A percentile compares a stretch with the other conserved stretches of the same genome.
These are phyloP conservation scores for Mycena venus DNA, from an alignment of 768 basidiomycete species.

Conservation along the genomic window DNA sequence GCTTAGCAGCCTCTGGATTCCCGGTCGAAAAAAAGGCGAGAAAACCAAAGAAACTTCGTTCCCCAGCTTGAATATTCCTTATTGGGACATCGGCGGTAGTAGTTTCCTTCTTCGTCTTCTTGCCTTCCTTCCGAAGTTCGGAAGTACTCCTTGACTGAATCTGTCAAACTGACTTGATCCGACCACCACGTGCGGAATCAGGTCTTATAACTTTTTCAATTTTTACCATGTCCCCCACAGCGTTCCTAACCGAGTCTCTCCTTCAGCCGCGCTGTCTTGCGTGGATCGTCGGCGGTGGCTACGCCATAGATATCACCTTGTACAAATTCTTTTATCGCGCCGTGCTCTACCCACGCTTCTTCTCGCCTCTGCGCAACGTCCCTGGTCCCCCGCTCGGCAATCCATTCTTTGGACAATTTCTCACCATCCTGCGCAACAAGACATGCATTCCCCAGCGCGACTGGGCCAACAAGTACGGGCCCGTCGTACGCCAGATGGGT, in stretches of 20 bases:
- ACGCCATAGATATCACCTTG: no score
- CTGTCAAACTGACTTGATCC: no score
- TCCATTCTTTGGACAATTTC: conserved; percentile 54
- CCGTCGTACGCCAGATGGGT: conserved; percentile 59
- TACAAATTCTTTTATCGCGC: conserved; percentile 43
- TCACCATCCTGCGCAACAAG: conserved; percentile 52
- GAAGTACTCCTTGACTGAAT: no score
- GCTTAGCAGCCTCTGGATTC: no score
- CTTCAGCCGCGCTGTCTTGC: background rate
- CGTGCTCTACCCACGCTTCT: conserved; percentile 47
- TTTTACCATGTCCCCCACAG: conserved; percentile 20
- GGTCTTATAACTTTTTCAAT: no score
- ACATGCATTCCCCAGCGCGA: conserved; percentile 58
- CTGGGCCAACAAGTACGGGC: conserved; percentile 62
- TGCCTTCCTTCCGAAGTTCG: no score
- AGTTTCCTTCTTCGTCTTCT: no score
- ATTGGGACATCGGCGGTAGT: no score
- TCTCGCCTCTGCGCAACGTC: conserved; percentile 53
- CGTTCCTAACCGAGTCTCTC: background rate
- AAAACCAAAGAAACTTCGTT: no score
- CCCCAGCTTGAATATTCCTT: no score
- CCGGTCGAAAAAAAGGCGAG: no score
- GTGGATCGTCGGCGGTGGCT: conserved; percentile 21
- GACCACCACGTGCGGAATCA: no score
- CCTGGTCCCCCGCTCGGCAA: conserved; percentile 54